Evolutionary conservation across 2,329 filamentous ascomycete genomes (phyloP).

Genomic region (Gaeumannomyces tritici): DNA sequence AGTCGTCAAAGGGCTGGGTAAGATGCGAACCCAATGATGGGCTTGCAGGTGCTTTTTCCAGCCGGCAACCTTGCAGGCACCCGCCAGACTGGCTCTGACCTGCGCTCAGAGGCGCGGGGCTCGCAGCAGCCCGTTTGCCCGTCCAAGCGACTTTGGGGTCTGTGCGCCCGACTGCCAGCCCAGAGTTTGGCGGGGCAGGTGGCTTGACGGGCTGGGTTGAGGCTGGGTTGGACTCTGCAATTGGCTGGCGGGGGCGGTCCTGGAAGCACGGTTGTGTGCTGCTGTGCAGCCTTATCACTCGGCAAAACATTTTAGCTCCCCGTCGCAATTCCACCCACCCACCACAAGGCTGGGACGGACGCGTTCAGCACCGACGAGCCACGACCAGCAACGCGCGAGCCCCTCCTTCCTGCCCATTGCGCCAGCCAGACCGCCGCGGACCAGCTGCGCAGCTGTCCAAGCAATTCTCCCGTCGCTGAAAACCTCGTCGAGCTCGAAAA

Average conservation of each 20-base stretch:
- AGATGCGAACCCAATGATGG: not conserved
- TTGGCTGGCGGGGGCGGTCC: not conserved
- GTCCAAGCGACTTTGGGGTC: not conserved
- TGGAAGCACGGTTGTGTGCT: not conserved
- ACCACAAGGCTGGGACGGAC: not conserved
- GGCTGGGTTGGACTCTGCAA: not conserved
- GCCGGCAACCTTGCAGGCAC: not conserved
- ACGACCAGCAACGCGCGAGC: no score
- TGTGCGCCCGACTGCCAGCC: not conserved
- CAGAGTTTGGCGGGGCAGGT: not conserved
- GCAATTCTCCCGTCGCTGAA: not conserved
- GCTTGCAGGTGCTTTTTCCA: not conserved
- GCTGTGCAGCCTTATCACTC: not conserved
- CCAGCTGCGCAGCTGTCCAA: not conserved
- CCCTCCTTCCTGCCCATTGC: no score
- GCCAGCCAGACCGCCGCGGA: no score
- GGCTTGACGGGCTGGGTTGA: not conserved
- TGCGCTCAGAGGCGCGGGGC: not conserved
- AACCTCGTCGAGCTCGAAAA: not conserved
- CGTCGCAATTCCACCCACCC: not conserved
- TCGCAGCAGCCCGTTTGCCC: not conserved
- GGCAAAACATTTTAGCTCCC: slow-evolving; percentile 2
- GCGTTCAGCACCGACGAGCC: not conserved
- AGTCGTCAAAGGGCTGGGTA: not conserved
- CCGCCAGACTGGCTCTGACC: not conserved